Percentiles rank a stretch among this genome's conserved stretches.
phyloP scores from a whole-genome alignment of 345 rosid species.

The Angophora floribunda region DNA sequence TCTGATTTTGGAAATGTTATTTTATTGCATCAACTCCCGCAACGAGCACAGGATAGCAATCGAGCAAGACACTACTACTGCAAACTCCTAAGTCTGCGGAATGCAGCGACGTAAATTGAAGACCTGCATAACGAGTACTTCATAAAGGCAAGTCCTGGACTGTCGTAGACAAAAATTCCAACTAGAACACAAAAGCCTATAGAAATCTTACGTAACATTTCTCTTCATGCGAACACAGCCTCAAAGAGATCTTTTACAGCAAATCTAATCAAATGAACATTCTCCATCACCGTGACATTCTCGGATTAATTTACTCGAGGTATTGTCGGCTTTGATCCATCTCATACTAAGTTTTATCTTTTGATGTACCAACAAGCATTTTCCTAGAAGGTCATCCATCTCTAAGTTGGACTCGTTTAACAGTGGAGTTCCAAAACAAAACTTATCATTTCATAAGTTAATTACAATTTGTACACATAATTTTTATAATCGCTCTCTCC shows the following conservation, averaged over 20 bases:
- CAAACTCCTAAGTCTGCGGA: neutral
- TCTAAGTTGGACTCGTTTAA: no score
- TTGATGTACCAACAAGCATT: no score
- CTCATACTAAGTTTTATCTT: no score
- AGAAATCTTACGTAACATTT: neutral
- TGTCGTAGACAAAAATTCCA: neutral
- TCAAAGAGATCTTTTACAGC: neutral
- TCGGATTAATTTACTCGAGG: no score
- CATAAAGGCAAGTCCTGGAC: neutral
- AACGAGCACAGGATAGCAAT: neutral
- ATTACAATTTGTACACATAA: no score
- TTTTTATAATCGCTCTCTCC: no score
- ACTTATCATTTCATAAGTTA: no score
- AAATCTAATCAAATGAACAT: neutral
- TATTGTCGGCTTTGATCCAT: no score
- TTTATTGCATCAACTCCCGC: neutral
- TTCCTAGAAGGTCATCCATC: no score
- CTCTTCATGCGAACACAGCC: neutral
- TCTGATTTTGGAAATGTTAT: neutral
- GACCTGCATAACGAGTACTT: no score
- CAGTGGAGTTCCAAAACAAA: no score
- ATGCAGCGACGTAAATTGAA: neutral
- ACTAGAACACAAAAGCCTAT: neutral
- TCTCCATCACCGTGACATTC: neutral
- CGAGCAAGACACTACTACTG: neutral